phyloP scores from a whole-genome alignment of 106 monocot genomes.

The Vanilla planifolia region DNA sequence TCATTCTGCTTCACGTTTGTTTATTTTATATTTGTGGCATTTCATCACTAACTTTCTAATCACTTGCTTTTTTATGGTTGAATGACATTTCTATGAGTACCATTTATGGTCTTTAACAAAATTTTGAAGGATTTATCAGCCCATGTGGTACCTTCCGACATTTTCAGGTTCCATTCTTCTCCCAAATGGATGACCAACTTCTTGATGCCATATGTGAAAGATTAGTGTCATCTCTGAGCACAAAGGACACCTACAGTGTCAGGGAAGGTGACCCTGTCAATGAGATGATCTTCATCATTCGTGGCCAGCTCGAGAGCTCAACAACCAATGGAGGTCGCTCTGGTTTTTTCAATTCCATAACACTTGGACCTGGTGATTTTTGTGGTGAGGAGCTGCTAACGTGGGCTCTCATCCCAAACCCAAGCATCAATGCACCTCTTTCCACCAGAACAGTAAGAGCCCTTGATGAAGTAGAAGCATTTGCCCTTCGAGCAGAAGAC shows the following conservation, averaged over 20 bases:
- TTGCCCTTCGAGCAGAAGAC: conserved; percentile 59
- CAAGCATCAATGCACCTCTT: conserved; percentile 42
- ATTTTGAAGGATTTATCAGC: no score
- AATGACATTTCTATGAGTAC: not conserved
- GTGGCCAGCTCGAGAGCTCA: conserved; percentile 70
- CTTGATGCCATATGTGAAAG: conserved; percentile 83
- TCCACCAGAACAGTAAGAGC: conserved; percentile 56
- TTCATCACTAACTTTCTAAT: not conserved
- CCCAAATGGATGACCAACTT: conserved; percentile 83
- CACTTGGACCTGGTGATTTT: conserved; percentile 72
- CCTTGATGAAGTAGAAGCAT: conserved; percentile 62
- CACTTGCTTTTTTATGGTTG: not conserved
- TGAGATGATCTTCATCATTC: conserved; percentile 83
- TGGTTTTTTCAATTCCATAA: conserved; percentile 82
- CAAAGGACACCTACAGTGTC: conserved; percentile 60
- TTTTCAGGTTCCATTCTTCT: conserved; percentile 79
- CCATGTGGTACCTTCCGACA: not conserved
- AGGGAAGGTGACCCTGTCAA: conserved; percentile 82
- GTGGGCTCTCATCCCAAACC: conserved; percentile 60
- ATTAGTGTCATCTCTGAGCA: conserved; percentile 58
- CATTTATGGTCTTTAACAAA: no score
- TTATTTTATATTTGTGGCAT: not conserved
- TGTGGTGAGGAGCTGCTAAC: conserved; percentile 83
- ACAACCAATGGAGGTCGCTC: conserved; percentile 66
- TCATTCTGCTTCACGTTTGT: not conserved